Conservation (phyloP, 352 stramenopile species). For the Pythium monospermum region DNA sequence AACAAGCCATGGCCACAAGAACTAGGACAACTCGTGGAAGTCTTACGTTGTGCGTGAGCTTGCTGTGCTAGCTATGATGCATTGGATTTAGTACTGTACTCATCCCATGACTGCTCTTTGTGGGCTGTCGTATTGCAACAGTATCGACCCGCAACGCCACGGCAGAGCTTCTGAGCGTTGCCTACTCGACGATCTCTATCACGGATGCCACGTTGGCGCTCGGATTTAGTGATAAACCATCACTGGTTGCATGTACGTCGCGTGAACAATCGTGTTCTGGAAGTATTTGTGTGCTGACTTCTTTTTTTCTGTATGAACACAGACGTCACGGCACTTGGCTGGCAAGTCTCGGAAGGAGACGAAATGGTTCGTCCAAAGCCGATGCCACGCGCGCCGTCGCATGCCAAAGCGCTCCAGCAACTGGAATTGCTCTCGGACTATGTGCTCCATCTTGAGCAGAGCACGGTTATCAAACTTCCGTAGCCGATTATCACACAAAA, state of each 20-base stretch:
- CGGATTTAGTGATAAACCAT: conserved; percentile 42
- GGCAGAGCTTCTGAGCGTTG: conserved; percentile 48
- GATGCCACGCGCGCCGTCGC: conserved; percentile 19
- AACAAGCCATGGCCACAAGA: conserved; percentile 39
- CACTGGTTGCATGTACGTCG: conserved; percentile 39
- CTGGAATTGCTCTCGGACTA: conserved; percentile 61
- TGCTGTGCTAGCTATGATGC: no score
- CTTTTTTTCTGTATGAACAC: not conserved
- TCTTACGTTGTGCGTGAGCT: conserved; percentile 40
- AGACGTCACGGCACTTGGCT: conserved; percentile 52
- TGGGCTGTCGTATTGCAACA: conserved; percentile 6
- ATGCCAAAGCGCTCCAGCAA: conserved; percentile 38
- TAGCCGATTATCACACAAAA: no score
- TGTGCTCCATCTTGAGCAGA: conserved; percentile 71
- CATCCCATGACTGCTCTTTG: not conserved
- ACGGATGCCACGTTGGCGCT: conserved; percentile 37
- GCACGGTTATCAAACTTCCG: conserved; percentile 51
- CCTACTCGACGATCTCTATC: conserved; percentile 59
- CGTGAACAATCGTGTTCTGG: no score
- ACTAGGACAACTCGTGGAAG: conserved; percentile 34
- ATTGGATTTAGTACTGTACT: no score
- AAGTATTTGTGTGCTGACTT: not conserved
- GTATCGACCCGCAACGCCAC: conserved; percentile 45
- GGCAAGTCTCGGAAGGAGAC: conserved; percentile 32
- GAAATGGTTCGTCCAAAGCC: conserved; percentile 47